Evolutionary conservation across 2,329 filamentous ascomycete species (phyloP).

Genomic region (Nigrospora sphaerica): DNA sequence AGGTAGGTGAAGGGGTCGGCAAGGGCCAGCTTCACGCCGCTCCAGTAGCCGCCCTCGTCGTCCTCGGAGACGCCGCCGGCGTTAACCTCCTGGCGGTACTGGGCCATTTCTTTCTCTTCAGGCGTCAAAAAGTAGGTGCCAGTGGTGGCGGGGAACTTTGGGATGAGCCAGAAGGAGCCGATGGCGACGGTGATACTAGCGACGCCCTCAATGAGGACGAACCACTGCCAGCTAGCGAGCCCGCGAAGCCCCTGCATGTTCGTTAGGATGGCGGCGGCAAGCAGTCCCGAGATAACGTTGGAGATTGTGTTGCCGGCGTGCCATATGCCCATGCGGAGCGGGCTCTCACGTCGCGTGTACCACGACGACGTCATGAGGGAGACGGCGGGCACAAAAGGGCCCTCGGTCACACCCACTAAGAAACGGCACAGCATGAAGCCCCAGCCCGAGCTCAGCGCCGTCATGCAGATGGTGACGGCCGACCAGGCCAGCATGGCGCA

Average conservation of each 20-base stretch:
- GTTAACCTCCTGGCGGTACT: slow-evolving; percentile 26
- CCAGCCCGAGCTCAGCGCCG: slow-evolving; percentile 23
- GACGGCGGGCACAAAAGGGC: slow-evolving; percentile 37
- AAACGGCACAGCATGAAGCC: slow-evolving; percentile 24
- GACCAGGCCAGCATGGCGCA: slow-evolving; percentile 33
- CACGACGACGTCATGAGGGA: slow-evolving; percentile 38
- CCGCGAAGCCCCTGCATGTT: slow-evolving; percentile 30
- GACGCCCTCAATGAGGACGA: slow-evolving; percentile 30
- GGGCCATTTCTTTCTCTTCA: slow-evolving; percentile 30
- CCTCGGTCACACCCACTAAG: slow-evolving; percentile 22
- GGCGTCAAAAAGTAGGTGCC: slow-evolving; percentile 22
- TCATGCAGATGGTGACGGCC: slow-evolving; percentile 36
- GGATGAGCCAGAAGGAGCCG: slow-evolving; percentile 27
- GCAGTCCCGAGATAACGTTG: slow-evolving; percentile 33
- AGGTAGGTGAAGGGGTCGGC: slow-evolving; percentile 29
- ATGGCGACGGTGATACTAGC: slow-evolving; percentile 23
- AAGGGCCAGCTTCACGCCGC: slow-evolving; percentile 23
- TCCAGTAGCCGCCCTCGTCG: slow-evolving; percentile 30
- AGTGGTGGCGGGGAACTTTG: slow-evolving; percentile 27
- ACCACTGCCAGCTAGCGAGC: slow-evolving; percentile 32
- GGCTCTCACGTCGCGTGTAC: slow-evolving; percentile 37
- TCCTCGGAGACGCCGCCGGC: slow-evolving; percentile 27
- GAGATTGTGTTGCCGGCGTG: slow-evolving; percentile 38
- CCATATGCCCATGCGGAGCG: slow-evolving; percentile 36
- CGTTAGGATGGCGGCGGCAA: slow-evolving; percentile 34